Percentiles rank a stretch among this genome's conserved stretches.
phyloP scores from a whole-genome alignment of 2,329 filamentous ascomycete genomes.

The Neonectria punicea region DNA sequence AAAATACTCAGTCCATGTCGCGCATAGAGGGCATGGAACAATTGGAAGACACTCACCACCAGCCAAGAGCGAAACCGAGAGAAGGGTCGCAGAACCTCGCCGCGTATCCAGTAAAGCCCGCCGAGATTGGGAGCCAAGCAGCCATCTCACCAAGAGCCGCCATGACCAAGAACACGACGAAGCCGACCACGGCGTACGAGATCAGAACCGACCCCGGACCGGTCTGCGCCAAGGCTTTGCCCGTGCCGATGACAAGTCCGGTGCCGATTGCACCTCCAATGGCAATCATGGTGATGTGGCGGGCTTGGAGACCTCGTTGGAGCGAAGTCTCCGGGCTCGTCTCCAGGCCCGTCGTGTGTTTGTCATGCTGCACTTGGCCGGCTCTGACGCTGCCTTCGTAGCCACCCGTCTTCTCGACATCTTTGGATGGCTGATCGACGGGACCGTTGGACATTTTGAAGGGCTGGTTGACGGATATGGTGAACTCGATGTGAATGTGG shows the following conservation, averaged over 20 bases:
- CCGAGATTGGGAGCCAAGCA: constrained; percentile 79
- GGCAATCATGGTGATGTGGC: constrained; percentile 70
- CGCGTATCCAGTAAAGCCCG: constrained; percentile 85
- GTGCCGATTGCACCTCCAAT: constrained; percentile 81
- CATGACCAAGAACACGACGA: constrained; percentile 84
- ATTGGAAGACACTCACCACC: too few relatives aligned
- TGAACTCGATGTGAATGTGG: too few relatives aligned
- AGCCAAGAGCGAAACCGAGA: constrained; percentile 82
- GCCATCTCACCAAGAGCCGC: constrained; percentile 86
- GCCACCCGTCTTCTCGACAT: too few relatives aligned
- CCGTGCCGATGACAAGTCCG: constrained; percentile 77
- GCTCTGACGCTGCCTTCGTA: too few relatives aligned
- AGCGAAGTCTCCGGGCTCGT: constrained; percentile 51
- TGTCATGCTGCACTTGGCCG: too few relatives aligned
- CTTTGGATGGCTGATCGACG: too few relatives aligned
- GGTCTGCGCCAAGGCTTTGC: constrained; percentile 62
- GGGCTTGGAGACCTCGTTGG: constrained; percentile 63
- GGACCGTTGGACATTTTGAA: too few relatives aligned
- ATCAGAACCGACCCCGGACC: constrained; percentile 76
- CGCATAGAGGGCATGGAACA: too few relatives aligned
- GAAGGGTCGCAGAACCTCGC: constrained; percentile 82
- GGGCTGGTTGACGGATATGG: too few relatives aligned
- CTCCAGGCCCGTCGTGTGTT: too few relatives aligned
- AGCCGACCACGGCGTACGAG: constrained; percentile 74
- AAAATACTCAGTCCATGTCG: too few relatives aligned